Percentiles rank a stretch among this genome's conserved stretches.
These are phyloP conservation scores for Odonthalia washingtoniensis DNA, from an alignment of 31 red algal genomes.

Conservation along the genomic window DNA sequence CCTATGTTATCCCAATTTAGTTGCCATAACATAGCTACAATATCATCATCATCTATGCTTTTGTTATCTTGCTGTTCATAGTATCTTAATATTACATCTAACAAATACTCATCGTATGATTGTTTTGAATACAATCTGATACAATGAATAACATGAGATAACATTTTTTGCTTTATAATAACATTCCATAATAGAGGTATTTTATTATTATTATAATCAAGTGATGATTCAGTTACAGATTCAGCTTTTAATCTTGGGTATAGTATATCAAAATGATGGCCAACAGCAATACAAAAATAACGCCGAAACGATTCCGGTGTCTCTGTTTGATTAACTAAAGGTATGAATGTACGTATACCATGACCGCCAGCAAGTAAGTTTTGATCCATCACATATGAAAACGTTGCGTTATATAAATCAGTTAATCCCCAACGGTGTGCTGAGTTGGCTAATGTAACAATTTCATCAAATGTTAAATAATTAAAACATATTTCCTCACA, in stretches of 20 bases:
- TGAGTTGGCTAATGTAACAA: conserved; percentile 52
- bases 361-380: conserved; percentile 62
- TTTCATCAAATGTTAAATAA: conserved; percentile 75
- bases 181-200: conserved; percentile 60
- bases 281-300: conserved; percentile 73
- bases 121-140: conserved; percentile 52
- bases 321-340: conserved; percentile 59
- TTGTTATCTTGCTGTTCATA: conserved; percentile 45
- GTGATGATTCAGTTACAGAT: not conserved
- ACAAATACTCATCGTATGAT: conserved; percentile 54
- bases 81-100: conserved; percentile 57
- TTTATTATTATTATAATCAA: not conserved
- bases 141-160: conserved; percentile 62
- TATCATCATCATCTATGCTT: conserved; percentile 47
- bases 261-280: conserved; percentile 65
- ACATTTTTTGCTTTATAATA: conserved; percentile 54
- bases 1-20: conserved; percentile 75
- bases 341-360: conserved; percentile 73
- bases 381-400: conserved; percentile 72
- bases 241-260: conserved; percentile 59
- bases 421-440: conserved; percentile 66
- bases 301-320: conserved; percentile 66
- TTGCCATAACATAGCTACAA: conserved; percentile 57
- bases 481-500: conserved; percentile 75
- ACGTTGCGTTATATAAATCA: conserved; percentile 69